phyloP scores from a whole-genome alignment of 768 basidiomycete species.

The Suillus occidentalis region DNA sequence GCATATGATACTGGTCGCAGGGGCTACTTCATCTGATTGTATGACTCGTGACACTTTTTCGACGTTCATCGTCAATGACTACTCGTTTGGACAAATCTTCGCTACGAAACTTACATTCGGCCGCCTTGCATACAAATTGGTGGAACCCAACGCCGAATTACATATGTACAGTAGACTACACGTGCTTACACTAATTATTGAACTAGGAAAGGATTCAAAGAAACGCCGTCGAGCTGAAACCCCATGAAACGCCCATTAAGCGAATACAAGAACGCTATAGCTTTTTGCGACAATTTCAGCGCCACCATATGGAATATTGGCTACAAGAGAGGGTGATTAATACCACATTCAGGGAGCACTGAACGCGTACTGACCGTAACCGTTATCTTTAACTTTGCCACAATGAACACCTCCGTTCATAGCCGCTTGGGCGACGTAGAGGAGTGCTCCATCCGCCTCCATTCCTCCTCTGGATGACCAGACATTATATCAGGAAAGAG shows the following conservation, averaged over 20 bases:
- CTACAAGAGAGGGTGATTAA: background rate
- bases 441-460: constrained; percentile 1
- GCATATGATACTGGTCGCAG: background rate
- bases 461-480: constrained; percentile 1
- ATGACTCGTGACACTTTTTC: background rate
- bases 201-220: too few species aligned
- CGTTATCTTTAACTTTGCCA: constrained; percentile 3
- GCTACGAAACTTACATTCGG: too few species aligned
- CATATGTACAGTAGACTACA: too few species aligned
- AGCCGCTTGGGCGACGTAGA: constrained; percentile 5
- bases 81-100: too few species aligned
- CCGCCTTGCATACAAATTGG: too few species aligned
- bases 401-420: constrained; percentile 4
- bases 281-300: background rate
- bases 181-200: too few species aligned
- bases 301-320: constrained; percentile 2
- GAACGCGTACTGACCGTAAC: background rate
- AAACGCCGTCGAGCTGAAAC: background rate
- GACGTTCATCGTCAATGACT: too few species aligned
- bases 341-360: background rate
- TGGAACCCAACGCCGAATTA: too few species aligned
- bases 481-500: too few species aligned
- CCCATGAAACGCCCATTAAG: background rate
- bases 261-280: background rate
- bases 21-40: background rate